Percentiles rank a stretch among this genome's conserved stretches.
These are phyloP conservation scores for Apophysomyces elegans DNA, from an alignment of 371 early-diverging fungal species.

Conservation along the genomic window DNA sequence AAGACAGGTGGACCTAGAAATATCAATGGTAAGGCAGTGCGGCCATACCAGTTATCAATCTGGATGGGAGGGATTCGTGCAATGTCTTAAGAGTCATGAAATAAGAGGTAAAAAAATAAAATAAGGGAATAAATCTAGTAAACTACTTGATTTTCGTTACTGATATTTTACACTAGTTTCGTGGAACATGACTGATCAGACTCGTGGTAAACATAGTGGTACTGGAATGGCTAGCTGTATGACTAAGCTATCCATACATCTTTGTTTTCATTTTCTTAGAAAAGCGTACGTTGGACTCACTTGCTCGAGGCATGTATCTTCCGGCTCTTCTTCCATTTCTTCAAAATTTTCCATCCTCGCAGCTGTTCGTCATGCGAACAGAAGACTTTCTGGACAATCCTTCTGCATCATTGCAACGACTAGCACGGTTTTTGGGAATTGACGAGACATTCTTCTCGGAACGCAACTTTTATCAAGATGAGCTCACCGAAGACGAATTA, in stretches of 20 bases:
- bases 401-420: conserved; percentile 27
- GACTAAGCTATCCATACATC: neutral
- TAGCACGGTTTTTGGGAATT: conserved; percentile 40
- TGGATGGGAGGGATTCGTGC: conserved; percentile 47
- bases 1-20: conserved; percentile 37
- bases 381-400: conserved; percentile 42
- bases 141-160: neutral
- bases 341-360: conserved; percentile 41
- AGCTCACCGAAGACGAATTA: conserved; percentile 24
- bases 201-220: conserved; percentile 1
- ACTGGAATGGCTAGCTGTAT: neutral
- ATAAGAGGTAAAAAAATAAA: conserved; percentile 26
- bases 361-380: conserved; percentile 40
- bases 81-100: conserved; percentile 46
- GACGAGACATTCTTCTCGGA: conserved; percentile 37
- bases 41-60: conserved; percentile 44
- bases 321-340: conserved; percentile 39
- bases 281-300: conserved; percentile 25
- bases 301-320: conserved; percentile 48
- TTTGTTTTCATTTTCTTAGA: neutral
- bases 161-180: conserved; percentile 14
- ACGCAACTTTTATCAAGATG: conserved; percentile 26
- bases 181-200: conserved; percentile 23
- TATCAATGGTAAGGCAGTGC: conserved; percentile 44
- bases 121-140: neutral